phyloP scores from a whole-genome alignment of 2,329 filamentous ascomycete species.

The Leptographium flavum region DNA sequence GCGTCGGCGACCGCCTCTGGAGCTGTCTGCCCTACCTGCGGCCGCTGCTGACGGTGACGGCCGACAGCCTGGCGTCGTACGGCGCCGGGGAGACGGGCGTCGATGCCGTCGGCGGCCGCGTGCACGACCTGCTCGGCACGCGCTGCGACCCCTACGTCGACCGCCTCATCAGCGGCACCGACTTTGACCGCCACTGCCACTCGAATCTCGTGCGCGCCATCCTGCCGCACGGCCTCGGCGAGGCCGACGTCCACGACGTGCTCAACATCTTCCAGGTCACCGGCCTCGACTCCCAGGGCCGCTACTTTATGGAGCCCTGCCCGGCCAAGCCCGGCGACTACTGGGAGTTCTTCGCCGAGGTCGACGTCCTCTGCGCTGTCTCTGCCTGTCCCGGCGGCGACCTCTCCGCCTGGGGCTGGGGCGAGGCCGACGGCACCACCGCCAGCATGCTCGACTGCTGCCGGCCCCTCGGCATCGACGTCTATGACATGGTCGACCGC shows the following conservation, averaged over 20 bases:
- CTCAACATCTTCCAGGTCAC: conserved; percentile 81
- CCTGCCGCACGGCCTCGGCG: conserved; percentile 50
- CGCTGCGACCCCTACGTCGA: conserved; percentile 79
- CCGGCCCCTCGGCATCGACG: conserved; percentile 59
- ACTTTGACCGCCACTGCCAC: conserved; percentile 74
- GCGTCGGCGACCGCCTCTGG: conserved; percentile 61
- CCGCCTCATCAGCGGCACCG: conserved; percentile 51
- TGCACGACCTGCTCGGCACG: conserved; percentile 71
- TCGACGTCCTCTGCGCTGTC: conserved; percentile 46
- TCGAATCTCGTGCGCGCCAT: conserved; percentile 67
- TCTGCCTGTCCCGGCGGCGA: conserved; percentile 67
- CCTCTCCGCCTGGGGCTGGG: conserved; percentile 70
- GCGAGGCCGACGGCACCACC: conserved; percentile 32
- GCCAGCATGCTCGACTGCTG: conserved; percentile 57
- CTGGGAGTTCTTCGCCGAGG: conserved; percentile 69
- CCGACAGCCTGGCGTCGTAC: conserved; percentile 51
- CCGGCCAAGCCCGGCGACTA: conserved; percentile 41
- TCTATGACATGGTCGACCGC: conserved; percentile 26
- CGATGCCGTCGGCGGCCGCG: conserved; percentile 48
- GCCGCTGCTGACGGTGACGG: conserved; percentile 56
- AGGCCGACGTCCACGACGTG: conserved; percentile 71
- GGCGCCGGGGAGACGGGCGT: conserved; percentile 42
- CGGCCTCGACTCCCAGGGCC: conserved; percentile 54
- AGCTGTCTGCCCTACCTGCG: conserved; percentile 63
- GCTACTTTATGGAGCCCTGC: conserved; percentile 58